A percentile compares a stretch with the other conserved stretches of the same genome.
Evolutionary conservation across 2,329 filamentous ascomycete species (phyloP).

Genomic region (Ambrosiella xylebori): DNA sequence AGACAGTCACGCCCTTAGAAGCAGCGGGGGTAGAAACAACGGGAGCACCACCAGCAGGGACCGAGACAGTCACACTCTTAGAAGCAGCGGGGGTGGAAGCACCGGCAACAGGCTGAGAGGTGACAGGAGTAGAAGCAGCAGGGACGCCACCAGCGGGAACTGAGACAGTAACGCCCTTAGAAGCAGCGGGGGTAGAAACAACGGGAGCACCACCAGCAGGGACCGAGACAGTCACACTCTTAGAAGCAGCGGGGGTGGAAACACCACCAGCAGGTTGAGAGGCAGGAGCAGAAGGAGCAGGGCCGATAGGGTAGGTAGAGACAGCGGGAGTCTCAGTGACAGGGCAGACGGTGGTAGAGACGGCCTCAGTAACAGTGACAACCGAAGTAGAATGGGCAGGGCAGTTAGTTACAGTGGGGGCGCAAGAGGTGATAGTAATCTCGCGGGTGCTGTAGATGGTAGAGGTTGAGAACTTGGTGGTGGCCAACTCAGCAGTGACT

Average conservation of each 20-base stretch:
- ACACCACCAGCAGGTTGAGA: neutral
- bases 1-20: neutral
- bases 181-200: neutral
- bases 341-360: slow-evolving; percentile 30
- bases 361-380: slow-evolving; percentile 23
- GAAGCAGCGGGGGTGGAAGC: neutral
- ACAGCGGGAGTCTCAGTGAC: neutral
- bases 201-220: slow-evolving; percentile 20
- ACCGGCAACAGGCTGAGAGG: neutral
- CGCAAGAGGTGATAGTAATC: slow-evolving; percentile 40
- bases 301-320: neutral
- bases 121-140: neutral
- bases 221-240: slow-evolving; percentile 14
- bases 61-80: slow-evolving; percentile 5
- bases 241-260: neutral
- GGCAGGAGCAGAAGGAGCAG: neutral
- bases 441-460: slow-evolving; percentile 26
- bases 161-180: neutral
- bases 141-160: neutral
- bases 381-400: slow-evolving; percentile 21
- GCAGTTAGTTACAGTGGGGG: slow-evolving; percentile 26
- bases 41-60: slow-evolving; percentile 22
- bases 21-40: neutral
- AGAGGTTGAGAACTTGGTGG: slow-evolving; percentile 17
- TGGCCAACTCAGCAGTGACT: neutral